phyloP scores from a whole-genome alignment of 495 filamentous ascomycete species.

The Hypoxylon trugodes region DNA sequence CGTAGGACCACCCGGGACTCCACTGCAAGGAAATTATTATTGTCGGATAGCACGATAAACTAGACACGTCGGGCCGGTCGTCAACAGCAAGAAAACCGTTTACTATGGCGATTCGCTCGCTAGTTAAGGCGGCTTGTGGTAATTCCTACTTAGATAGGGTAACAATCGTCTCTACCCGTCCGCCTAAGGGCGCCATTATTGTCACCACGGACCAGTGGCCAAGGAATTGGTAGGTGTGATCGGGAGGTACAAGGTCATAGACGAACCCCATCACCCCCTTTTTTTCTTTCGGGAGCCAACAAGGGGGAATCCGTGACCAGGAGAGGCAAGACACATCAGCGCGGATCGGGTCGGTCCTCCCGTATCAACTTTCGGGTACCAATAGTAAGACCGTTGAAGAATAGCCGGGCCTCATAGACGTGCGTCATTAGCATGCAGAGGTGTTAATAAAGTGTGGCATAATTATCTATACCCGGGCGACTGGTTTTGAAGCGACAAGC shows the following conservation, averaged over 20 bases:
- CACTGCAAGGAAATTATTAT: constrained; percentile 19
- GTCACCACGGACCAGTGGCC: neutral
- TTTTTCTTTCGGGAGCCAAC: neutral
- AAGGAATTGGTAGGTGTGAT: constrained; percentile 25
- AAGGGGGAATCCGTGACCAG: constrained; percentile 4
- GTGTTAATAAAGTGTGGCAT: constrained; percentile 25
- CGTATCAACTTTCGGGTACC: constrained; percentile 16
- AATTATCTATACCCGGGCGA: constrained; percentile 39
- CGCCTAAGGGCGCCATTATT: constrained; percentile 19
- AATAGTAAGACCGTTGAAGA: constrained; percentile 27
- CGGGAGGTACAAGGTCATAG: constrained; percentile 8
- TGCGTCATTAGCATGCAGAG: constrained; percentile 38
- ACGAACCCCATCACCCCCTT: constrained; percentile 13
- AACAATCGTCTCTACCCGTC: constrained; percentile 37
- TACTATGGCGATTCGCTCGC: constrained; percentile 26
- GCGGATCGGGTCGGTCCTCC: constrained; percentile 23
- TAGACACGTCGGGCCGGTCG: constrained; percentile 35
- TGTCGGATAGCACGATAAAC: constrained; percentile 22
- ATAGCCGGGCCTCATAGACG: constrained; percentile 28
- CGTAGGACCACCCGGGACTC: constrained; percentile 22
- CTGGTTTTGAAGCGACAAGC: constrained; percentile 33
- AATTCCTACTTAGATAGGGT: constrained; percentile 24
- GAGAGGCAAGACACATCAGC: constrained; percentile 13
- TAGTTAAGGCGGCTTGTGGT: constrained; percentile 17
- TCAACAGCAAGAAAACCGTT: constrained; percentile 1